These are phyloP conservation scores for Castanea crenata DNA, from an alignment of 306 rosid genomes.

Conservation along the genomic window DNA sequence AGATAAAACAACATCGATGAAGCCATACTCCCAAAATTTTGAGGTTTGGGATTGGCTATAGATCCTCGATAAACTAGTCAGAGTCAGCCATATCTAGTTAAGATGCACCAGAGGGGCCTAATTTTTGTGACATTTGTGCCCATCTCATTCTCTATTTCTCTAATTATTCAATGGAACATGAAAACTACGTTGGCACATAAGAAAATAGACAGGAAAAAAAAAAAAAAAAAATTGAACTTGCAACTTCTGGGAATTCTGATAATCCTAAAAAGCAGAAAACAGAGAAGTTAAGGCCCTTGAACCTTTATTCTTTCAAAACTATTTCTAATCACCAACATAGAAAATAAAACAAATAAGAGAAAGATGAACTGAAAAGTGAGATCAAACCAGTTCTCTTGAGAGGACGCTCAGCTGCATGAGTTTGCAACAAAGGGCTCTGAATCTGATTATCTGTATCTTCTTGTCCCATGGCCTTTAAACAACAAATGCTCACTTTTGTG, in stretches of 20 bases:
- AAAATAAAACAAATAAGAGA: too few species aligned
- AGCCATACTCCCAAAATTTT: too few species aligned
- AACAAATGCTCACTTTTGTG: background rate
- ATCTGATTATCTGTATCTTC: background rate
- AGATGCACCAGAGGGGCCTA: too few species aligned
- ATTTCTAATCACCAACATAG: too few species aligned
- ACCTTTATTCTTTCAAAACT: too few species aligned
- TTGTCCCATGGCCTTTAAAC: background rate
- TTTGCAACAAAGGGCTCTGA: background rate
- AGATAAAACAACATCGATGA: too few species aligned
- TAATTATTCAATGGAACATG: too few species aligned
- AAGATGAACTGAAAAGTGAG: background rate
- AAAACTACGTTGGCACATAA: background rate
- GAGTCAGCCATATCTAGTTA: too few species aligned
- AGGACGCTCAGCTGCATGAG: background rate
- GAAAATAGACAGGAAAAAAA: background rate
- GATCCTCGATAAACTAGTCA: too few species aligned
- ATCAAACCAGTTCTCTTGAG: conserved; percentile 6
- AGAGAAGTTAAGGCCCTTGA: background rate
- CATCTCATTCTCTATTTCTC: too few species aligned
- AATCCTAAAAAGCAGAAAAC: background rate
- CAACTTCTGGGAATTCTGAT: background rate
- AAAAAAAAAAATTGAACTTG: background rate
- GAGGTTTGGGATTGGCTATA: too few species aligned
- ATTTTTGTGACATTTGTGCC: too few species aligned